Base-by-base conservation (phyloP, 441 rosid species). In the Croton setiger region DNA sequence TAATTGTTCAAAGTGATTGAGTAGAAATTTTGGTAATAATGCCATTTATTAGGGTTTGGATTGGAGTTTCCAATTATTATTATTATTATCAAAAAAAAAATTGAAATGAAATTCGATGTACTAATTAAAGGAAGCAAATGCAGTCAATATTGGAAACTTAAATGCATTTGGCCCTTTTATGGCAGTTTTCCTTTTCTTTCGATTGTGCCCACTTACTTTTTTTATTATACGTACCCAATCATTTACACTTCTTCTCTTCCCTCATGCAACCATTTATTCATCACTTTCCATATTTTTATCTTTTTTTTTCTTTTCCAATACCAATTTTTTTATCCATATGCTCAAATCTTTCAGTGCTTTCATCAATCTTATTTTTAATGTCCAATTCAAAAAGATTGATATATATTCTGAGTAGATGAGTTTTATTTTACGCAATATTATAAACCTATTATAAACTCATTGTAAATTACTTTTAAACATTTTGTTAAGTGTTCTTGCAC, bases 71-170 rank as follows among this genome's bases (percentile, higher is more conserved):
- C 31, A 27, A 27, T 27, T 27, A 27, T 27, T 27, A 27, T 27
- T 27, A 27, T 27, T 2, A 27, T 27, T 2, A 0, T 27, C 31
- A 27, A 27, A 27, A 27, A 27, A 27, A 27, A 27, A 27, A 27
- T 0, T 27, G 31, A 27, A 27, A 27, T 27, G 31, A 27, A 27
- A 27, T 31, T 14, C 47, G 55, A 43, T 10, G 33, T n/a, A 44
- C 66, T 6, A 51, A 35, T 6, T 39, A 62, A 60, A 66, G 65
- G 61, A 60, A 60, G 54, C 59, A 60, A 36, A 55, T 69, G 61
- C 18, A 39, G 67, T 67, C 74, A 62, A 52, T 20, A 27, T 31
- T 53, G 0, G 55, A n/a, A 62, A 63, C 72, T 61, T 56, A 63
- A 58, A 67, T 66, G 71, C 20, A 23, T 17, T 39, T 45, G 64